Evolutionary conservation across 495 filamentous ascomycete genomes (phyloP).

Genomic region (Trichoderma orchidacearum): DNA sequence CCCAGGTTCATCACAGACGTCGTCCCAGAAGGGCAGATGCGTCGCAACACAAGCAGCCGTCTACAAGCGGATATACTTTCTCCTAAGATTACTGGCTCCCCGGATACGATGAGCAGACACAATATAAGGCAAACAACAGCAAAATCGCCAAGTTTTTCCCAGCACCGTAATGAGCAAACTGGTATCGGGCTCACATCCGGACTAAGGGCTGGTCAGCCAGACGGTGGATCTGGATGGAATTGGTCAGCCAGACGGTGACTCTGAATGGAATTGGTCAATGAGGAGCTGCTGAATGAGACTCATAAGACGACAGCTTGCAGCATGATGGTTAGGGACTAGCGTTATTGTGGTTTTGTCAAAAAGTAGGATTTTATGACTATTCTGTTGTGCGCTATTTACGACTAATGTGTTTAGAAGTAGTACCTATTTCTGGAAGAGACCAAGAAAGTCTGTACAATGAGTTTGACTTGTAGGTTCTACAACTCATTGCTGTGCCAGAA

Average conservation of each 20-base stretch:
- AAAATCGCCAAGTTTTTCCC: background rate
- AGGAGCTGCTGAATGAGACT: too few relatives aligned
- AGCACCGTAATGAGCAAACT: background rate
- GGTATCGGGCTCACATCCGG: constrained; percentile 3
- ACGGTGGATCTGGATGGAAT: background rate
- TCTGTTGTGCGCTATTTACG: too few relatives aligned
- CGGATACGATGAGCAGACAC: background rate
- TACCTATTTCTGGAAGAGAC: too few relatives aligned
- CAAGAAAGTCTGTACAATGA: too few relatives aligned
- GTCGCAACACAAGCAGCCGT: background rate
- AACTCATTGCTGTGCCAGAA: too few relatives aligned
- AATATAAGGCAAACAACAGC: background rate
- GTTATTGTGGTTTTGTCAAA: too few relatives aligned
- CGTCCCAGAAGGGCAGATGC: background rate
- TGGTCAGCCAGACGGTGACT: background rate
- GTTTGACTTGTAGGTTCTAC: too few relatives aligned
- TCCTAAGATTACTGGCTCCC: background rate
- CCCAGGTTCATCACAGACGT: background rate
- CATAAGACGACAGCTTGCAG: too few relatives aligned
- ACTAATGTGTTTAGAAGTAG: too few relatives aligned
- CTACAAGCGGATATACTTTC: background rate
- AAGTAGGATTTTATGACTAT: too few relatives aligned
- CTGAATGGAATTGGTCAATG: too few relatives aligned
- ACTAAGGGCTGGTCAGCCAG: background rate
- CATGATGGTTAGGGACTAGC: too few relatives aligned